Evolutionary conservation across 2,329 filamentous ascomycete species (phyloP).

Genomic region (Chaetomiaceae sp.): DNA sequence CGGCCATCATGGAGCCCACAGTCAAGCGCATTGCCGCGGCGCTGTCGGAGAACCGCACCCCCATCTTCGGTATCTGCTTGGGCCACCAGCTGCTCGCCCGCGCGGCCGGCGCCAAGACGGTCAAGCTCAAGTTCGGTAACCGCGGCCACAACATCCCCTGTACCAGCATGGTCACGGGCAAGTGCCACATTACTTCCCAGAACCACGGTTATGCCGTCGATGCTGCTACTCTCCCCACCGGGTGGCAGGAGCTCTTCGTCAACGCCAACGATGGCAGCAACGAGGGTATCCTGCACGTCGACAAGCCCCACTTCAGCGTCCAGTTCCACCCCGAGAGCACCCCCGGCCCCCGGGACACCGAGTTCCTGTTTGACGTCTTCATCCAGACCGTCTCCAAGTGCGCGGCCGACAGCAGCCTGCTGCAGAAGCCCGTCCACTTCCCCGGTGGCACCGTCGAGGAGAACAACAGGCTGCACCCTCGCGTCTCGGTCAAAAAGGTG

Average conservation of each 20-base stretch:
- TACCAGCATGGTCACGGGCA: constrained; percentile 90
- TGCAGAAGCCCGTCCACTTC: constrained; percentile 74
- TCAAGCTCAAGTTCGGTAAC: constrained; percentile 99
- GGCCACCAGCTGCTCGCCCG: constrained; percentile 76
- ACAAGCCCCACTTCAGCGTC: constrained; percentile 94
- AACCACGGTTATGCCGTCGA: constrained; percentile 98
- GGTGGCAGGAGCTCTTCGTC: constrained; percentile 92
- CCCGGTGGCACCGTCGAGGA: constrained; percentile 79
- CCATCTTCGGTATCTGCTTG: constrained; percentile 72
- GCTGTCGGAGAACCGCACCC: constrained; percentile 46
- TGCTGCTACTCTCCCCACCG: constrained; percentile 64
- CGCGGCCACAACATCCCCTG: constrained; percentile 98
- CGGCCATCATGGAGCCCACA: constrained; percentile 75
- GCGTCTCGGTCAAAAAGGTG: constrained; percentile 87
- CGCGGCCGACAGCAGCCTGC: constrained; percentile 59
- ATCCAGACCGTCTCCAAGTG: constrained; percentile 76
- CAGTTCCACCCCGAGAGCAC: constrained; percentile 98
- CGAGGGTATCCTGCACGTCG: constrained; percentile 87
- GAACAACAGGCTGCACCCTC: constrained; percentile 70
- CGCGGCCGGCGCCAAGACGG: constrained; percentile 64
- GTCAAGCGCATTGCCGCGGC: constrained; percentile 74
- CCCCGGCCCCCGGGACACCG: constrained; percentile 89
- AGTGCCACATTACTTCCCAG: constrained; percentile 98
- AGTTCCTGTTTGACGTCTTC: constrained; percentile 96
- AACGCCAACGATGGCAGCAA: constrained; percentile 98